Conservation (phyloP, 176 grass and related monocot species). For the Oryza meyeriana region DNA sequence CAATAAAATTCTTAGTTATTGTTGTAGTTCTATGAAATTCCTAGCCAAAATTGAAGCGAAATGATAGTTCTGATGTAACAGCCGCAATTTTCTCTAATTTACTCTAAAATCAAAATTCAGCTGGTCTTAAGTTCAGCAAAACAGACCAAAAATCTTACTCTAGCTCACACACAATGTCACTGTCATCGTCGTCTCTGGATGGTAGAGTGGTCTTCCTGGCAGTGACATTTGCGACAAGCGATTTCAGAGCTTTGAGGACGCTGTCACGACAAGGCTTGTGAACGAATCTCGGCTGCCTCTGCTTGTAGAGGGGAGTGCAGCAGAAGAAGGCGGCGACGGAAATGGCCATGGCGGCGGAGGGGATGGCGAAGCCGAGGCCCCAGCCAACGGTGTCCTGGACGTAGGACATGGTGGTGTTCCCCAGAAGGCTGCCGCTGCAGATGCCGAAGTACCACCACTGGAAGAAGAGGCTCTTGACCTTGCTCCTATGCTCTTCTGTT, state of each 20-base stretch:
- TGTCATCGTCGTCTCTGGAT: constrained; percentile 27
- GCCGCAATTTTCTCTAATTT: too few relatives aligned
- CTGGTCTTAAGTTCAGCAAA: neutral
- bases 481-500: constrained; percentile 41
- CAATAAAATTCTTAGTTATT: too few relatives aligned
- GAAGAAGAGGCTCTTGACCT: constrained; percentile 80
- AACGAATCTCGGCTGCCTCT: constrained; percentile 28
- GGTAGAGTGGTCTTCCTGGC: constrained; percentile 30
- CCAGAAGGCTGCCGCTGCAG: constrained; percentile 79
- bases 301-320: constrained; percentile 54
- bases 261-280: neutral
- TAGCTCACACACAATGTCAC: constrained; percentile 35
- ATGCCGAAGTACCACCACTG: constrained; percentile 99
- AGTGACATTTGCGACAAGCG: neutral
- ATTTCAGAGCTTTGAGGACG: constrained; percentile 46
- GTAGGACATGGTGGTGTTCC: constrained; percentile 80
- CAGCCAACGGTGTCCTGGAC: constrained; percentile 80
- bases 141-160: constrained; percentile 41
- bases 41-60: too few relatives aligned
- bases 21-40: too few relatives aligned
- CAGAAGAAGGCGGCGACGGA: constrained; percentile 66
- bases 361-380: constrained; percentile 84
- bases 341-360: constrained; percentile 53
- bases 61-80: too few relatives aligned
- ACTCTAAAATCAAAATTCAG: neutral